These are phyloP conservation scores for Aphanomyces stellatus DNA, from an alignment of 352 stramenopile genomes.

Conservation along the genomic window DNA sequence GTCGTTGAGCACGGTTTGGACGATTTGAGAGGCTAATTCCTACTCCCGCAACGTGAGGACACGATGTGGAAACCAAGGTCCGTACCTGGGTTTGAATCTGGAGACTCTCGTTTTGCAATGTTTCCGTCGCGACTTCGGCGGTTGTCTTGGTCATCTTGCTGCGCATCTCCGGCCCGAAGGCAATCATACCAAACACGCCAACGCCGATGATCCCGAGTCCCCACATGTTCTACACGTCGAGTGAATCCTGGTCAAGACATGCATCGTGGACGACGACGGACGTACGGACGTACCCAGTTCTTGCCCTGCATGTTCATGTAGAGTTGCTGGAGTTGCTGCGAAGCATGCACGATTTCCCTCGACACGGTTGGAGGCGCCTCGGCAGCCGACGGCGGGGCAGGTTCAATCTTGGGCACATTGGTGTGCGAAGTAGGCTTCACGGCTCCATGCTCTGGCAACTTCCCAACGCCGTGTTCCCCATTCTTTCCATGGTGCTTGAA, in stretches of 20 bases:
- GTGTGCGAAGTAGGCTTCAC: too few relatives aligned
- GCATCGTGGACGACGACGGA: too few relatives aligned
- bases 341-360: neutral
- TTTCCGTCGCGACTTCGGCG: constrained; percentile 69
- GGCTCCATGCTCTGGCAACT: too few relatives aligned
- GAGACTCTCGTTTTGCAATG: constrained; percentile 77
- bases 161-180: constrained; percentile 69
- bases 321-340: constrained; percentile 1
- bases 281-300: neutral
- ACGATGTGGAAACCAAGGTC: neutral
- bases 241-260: neutral
- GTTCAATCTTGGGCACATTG: too few relatives aligned
- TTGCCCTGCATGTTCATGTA: constrained; percentile 3
- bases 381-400: too few relatives aligned
- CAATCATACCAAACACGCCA: constrained; percentile 43
- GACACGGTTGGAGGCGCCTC: neutral
- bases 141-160: constrained; percentile 74
- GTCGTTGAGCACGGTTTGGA: constrained; percentile 81
- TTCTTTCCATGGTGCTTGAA: too few relatives aligned
- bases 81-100: constrained; percentile 43
- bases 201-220: constrained; percentile 16
- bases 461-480: too few relatives aligned
- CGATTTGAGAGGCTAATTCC: constrained; percentile 74
- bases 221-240: constrained; percentile 7
- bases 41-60: too few relatives aligned